Base-by-base conservation (phyloP, 495 filamentous ascomycete species). In the Neurospora intermedia region DNA sequence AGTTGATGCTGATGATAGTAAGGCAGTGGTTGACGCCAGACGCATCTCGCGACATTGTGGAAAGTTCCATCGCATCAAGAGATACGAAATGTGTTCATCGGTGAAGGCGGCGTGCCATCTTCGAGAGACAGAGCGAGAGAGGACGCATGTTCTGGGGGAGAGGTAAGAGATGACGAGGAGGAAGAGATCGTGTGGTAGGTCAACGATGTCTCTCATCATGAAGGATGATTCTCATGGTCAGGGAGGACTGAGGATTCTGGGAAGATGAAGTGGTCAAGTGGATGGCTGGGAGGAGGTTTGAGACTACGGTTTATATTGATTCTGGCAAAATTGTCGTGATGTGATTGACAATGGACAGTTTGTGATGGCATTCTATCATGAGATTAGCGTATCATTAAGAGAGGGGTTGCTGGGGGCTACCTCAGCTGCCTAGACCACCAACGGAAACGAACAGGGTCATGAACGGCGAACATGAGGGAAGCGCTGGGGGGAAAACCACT, bases 41-140 rank as follows among this genome's bases (percentile, higher is more conserved):
- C 84, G 83, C 74, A 88, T 80, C 78, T 91, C 90, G 72, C 83
- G 82, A 43, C 85, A 88, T 69, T 81, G 81, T 13, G 88, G 85
- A 70, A 88, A 90, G 70, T 85, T 85, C 76, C 81, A 81, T 48
- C 83, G 83, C 76, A 90, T 74, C 20, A 88, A 77, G 11, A 82
- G 82, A 62, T 83, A 80, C 38, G 86, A 83, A 62, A 83, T 78
- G 48, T 77, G 77, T 11, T 84, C 79, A 74, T 85, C 83, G 69
- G 83, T 82, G 74, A 92, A 91, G 15, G 86, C 85, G 43, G 80
- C 77, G 48, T 84, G 77, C 88, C 89, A 92, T 15, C 78, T 75
- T 66, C 78, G 82, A 13, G 83, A 88, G 38, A 92, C 89, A 7
- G 81, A 83, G 59, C 89, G 88, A 77, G 84, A 87, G 69, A 84